A percentile compares a stretch with the other conserved stretches of the same genome.
phyloP scores from a whole-genome alignment of 2,329 filamentous ascomycete species.

The Chrysosporium keratinophilum region DNA sequence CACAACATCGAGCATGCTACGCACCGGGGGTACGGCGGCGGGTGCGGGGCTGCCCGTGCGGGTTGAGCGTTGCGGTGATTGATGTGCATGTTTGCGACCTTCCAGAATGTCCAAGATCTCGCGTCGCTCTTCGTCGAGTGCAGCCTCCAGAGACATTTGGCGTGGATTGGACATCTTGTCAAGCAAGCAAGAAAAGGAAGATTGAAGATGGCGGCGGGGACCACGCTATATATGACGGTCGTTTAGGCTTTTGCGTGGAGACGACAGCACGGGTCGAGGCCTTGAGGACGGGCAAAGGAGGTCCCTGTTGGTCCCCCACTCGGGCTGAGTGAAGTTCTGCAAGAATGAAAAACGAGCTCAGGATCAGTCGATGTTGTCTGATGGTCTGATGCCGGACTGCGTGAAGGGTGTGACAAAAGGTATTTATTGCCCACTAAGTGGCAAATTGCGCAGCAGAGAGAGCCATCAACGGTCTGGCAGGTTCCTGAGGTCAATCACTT shows the following conservation, averaged over 20 bases:
- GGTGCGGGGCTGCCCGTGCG: slow-evolving; percentile 52
- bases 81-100: slow-evolving; percentile 28
- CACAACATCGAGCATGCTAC: slow-evolving; percentile 56
- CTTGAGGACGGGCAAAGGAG: background rate
- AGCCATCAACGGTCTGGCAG: background rate
- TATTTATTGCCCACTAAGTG: background rate
- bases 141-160: slow-evolving; percentile 63
- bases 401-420: background rate
- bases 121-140: slow-evolving; percentile 64
- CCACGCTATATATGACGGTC: slow-evolving; percentile 4
- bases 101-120: slow-evolving; percentile 63
- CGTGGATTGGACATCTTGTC: slow-evolving; percentile 15
- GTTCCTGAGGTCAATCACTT: background rate
- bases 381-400: background rate
- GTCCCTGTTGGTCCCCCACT: background rate
- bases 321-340: background rate
- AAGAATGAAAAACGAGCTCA: background rate
- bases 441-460: background rate
- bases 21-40: slow-evolving; percentile 56
- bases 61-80: slow-evolving; percentile 33
- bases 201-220: slow-evolving; percentile 4
- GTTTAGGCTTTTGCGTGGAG: slow-evolving; percentile 4
- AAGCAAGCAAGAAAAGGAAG: background rate
- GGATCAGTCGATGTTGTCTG: background rate
- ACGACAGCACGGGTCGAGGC: slow-evolving; percentile 3